Conservation (phyloP, 2,329 filamentous ascomycete species). For the Drechslera avenae region DNA sequence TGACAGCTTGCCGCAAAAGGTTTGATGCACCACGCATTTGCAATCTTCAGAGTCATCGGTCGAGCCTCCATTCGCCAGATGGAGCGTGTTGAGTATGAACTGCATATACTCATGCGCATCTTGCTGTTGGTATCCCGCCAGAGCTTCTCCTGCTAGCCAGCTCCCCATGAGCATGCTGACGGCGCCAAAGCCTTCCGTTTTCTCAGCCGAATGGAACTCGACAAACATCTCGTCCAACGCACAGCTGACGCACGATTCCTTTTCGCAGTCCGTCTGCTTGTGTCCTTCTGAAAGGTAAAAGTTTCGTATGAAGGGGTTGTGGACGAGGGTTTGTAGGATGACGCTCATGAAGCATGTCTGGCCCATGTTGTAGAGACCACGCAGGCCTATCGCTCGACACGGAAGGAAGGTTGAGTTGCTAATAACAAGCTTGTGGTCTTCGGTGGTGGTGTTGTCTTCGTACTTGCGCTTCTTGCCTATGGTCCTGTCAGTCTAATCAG, state of each 20-base stretch:
- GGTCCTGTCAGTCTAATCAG: constrained; percentile 30
- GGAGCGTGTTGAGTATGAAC: constrained; percentile 89
- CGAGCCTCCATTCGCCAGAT: constrained; percentile 72
- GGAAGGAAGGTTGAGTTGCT: constrained; percentile 79
- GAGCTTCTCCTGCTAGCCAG: constrained; percentile 75
- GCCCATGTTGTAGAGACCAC: constrained; percentile 96
- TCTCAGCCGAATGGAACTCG: constrained; percentile 71
- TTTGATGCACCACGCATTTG: constrained; percentile 90
- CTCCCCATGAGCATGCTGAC: constrained; percentile 87
- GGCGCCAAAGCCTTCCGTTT: constrained; percentile 87
- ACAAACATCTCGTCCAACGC: constrained; percentile 67
- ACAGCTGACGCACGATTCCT: constrained; percentile 63
- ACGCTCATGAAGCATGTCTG: constrained; percentile 98
- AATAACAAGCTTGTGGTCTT: constrained; percentile 77
- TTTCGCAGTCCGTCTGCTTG: constrained; percentile 72
- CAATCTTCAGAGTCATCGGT: constrained; percentile 57
- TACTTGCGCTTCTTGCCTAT: constrained; percentile 73
- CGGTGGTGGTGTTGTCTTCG: constrained; percentile 66
- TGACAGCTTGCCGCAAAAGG: constrained; percentile 89
- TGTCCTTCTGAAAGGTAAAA: constrained; percentile 94
- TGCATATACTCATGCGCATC: constrained; percentile 98
- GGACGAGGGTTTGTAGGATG: constrained; percentile 88
- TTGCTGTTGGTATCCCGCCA: constrained; percentile 90
- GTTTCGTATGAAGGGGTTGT: constrained; percentile 88
- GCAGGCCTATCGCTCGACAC: constrained; percentile 83